A percentile compares a stretch with the other conserved stretches of the same genome.
Evolutionary conservation across 768 basidiomycete genomes (phyloP).

Genomic region (Asterophora lycoperdoides): DNA sequence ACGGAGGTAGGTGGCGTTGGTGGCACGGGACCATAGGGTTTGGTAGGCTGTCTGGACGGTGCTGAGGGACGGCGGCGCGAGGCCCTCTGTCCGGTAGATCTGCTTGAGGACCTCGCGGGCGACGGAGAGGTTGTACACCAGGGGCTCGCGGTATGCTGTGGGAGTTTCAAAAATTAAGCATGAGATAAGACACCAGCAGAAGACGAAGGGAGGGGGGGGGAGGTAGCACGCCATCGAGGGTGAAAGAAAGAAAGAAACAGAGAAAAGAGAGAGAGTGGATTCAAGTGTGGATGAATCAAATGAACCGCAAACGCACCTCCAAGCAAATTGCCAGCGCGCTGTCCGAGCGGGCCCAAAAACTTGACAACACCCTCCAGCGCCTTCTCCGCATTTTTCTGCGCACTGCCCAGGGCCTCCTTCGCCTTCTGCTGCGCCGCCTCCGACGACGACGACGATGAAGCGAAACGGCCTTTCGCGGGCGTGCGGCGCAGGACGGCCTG

Average conservation of each 20-base stretch:
- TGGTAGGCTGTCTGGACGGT: conserved; percentile 56
- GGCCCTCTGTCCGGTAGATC: conserved; percentile 66
- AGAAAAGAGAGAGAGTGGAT: conserved; percentile 3
- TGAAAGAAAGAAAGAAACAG: conserved; percentile 9
- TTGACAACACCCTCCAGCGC: conserved; percentile 48
- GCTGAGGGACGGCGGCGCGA: conserved; percentile 62
- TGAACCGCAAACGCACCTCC: conserved; percentile 29
- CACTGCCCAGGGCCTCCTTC: conserved; percentile 57
- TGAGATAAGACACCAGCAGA: too few relatives aligned
- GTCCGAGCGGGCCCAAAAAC: conserved; percentile 41
- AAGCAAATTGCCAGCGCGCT: conserved; percentile 55
- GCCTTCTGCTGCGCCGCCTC: conserved; percentile 65
- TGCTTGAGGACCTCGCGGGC: conserved; percentile 72
- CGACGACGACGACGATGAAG: conserved; percentile 36
- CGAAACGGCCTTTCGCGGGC: conserved; percentile 25
- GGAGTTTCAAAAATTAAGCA: too few relatives aligned
- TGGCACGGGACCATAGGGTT: conserved; percentile 59
- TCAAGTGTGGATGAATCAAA: not conserved
- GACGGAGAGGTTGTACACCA: conserved; percentile 76
- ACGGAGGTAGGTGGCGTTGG: conserved; percentile 57
- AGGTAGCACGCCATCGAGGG: too few relatives aligned
- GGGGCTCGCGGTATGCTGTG: conserved; percentile 67
- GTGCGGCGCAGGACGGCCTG: conserved; percentile 25
- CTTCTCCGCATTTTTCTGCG: conserved; percentile 54
- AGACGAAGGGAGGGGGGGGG: too few relatives aligned